phyloP scores from a whole-genome alignment of 768 basidiomycete genomes.

The Hygrophorus pudorinus region DNA sequence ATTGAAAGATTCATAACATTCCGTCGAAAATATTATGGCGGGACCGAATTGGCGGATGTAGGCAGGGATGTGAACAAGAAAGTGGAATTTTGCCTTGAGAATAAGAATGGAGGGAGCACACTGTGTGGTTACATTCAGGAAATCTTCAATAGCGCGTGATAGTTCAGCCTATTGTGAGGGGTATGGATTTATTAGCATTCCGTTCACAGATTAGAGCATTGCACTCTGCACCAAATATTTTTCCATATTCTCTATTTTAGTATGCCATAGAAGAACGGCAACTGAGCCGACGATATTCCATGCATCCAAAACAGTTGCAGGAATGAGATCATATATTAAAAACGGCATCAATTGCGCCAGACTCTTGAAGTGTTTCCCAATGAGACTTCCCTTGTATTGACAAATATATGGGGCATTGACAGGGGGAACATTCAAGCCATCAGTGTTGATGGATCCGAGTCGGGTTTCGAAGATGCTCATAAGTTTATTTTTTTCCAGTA shows the following conservation, averaged over 20 bases:
- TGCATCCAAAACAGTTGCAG: conserved; percentile 13
- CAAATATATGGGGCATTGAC: conserved; percentile 24
- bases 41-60: conserved; percentile 32
- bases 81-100: conserved; percentile 33
- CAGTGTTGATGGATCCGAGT: conserved; percentile 20
- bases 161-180: conserved; percentile 16
- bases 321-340: conserved; percentile 27
- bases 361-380: conserved; percentile 23
- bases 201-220: conserved; percentile 1
- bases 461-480: conserved; percentile 15
- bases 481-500: conserved; percentile 18
- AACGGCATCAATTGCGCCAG: conserved; percentile 27
- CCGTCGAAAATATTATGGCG: conserved; percentile 33
- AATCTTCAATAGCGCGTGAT: conserved; percentile 21
- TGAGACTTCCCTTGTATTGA: conserved; percentile 26
- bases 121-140: conserved; percentile 21
- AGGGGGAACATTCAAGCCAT: conserved; percentile 22
- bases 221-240: conserved; percentile 22
- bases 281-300: conserved; percentile 27
- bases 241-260: conserved; percentile 24
- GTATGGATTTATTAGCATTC: background rate
- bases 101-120: conserved; percentile 27
- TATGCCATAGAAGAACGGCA: conserved; percentile 29
- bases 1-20: conserved; percentile 34
- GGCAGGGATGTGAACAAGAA: conserved; percentile 25